Conservation (phyloP, 2,329 filamentous ascomycete species). For the Colletotrichum sp. region DNA sequence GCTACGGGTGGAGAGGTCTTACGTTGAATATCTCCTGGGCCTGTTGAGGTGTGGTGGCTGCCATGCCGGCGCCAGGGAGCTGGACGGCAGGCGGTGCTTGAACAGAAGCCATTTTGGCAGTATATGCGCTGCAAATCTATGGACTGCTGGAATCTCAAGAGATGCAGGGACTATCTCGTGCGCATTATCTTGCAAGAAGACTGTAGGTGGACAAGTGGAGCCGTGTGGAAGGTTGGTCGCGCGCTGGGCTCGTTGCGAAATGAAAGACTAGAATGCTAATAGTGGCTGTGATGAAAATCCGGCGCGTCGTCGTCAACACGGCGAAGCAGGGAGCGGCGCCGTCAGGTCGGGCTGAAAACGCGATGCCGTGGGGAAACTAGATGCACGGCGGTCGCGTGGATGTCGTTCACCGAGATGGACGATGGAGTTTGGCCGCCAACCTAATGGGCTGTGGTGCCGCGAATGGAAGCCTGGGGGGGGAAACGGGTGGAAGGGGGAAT, state of each 20-base stretch:
- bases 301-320: slow-evolving; percentile 12
- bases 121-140: slow-evolving; percentile 10
- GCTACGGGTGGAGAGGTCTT: slow-evolving; percentile 33
- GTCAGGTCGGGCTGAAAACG: slow-evolving; percentile 6
- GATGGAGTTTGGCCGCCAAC: slow-evolving; percentile 16
- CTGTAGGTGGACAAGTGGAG: slow-evolving; percentile 7
- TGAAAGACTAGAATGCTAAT: slow-evolving; percentile 19
- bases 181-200: slow-evolving; percentile 20
- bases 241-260: slow-evolving; percentile 21
- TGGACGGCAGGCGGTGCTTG: slow-evolving; percentile 74
- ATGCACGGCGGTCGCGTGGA: slow-evolving; percentile 20
- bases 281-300: slow-evolving; percentile 8
- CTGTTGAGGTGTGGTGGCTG: slow-evolving; percentile 75
- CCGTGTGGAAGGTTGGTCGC: slow-evolving; percentile 16
- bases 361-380: slow-evolving; percentile 2
- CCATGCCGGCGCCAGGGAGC: slow-evolving; percentile 65
- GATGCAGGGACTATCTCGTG: slow-evolving; percentile 18
- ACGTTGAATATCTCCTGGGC: slow-evolving; percentile 76
- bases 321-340: neutral
- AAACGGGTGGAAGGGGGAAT: slow-evolving; percentile 29
- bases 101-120: slow-evolving; percentile 73
- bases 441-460: slow-evolving; percentile 14
- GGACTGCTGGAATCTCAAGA: slow-evolving; percentile 20
- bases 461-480: slow-evolving; percentile 19
- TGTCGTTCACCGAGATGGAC: slow-evolving; percentile 14